A percentile compares a stretch with the other conserved stretches of the same genome.
phyloP scores from a whole-genome alignment of 1,284 basidiomycete genomes.

The Sporisorium iseilematis-ciliati region DNA sequence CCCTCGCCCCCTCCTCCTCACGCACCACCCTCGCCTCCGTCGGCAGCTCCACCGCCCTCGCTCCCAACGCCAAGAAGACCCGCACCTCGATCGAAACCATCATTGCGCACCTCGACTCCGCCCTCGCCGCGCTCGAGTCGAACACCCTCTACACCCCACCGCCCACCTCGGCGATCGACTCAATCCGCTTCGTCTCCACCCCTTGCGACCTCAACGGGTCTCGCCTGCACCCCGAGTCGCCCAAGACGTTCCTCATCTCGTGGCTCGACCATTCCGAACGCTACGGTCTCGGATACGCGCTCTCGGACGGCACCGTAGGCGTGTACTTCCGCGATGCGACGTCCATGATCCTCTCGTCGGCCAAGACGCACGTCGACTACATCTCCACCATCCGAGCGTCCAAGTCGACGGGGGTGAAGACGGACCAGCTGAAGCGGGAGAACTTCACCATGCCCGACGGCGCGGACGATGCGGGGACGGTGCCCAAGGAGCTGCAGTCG shows the following conservation, averaged over 20 bases:
- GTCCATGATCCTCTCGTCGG: constrained; percentile 83
- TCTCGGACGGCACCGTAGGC: constrained; percentile 92
- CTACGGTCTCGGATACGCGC: constrained; percentile 97
- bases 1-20: constrained; percentile 20
- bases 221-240: constrained; percentile 74
- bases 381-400: constrained; percentile 50
- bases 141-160: constrained; percentile 76
- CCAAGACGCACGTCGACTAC: constrained; percentile 76
- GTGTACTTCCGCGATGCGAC: constrained; percentile 97
- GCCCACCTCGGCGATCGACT: constrained; percentile 23
- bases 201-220: constrained; percentile 70
- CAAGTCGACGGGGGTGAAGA: constrained; percentile 11
- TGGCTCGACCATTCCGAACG: constrained; percentile 99
- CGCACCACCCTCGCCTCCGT: constrained; percentile 35
- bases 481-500: constrained; percentile 53
- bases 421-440: constrained; percentile 58
- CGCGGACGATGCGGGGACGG: not conserved
- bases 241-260: constrained; percentile 89
- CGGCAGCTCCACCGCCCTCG: constrained; percentile 34
- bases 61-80: constrained; percentile 27
- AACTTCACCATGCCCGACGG: constrained; percentile 43
- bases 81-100: constrained; percentile 59
- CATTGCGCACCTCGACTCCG: constrained; percentile 77
- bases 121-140: constrained; percentile 77
- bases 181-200: constrained; percentile 22